These are phyloP conservation scores for Senna siamea DNA, from an alignment of 306 rosid genomes.

Conservation along the genomic window DNA sequence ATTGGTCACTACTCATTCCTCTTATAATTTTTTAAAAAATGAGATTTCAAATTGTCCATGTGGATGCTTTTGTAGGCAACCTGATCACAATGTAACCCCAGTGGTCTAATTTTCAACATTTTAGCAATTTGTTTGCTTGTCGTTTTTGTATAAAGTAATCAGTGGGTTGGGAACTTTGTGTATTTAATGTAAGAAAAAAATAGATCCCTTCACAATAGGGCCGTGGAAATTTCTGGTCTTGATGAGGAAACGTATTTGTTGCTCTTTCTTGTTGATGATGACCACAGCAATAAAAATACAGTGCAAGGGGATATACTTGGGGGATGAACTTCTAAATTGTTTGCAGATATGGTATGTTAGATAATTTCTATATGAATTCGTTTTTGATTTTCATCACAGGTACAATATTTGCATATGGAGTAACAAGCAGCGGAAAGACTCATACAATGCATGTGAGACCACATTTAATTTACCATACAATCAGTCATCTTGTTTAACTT, in stretches of 20 bases:
- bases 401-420: constrained; percentile 97
- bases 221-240: constrained; percentile 33
- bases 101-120: constrained; percentile 30
- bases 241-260: constrained; percentile 32
- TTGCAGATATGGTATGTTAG: constrained; percentile 34
- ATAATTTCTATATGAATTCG: constrained; percentile 28
- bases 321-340: constrained; percentile 35
- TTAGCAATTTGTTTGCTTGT: constrained; percentile 6
- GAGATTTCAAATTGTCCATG: constrained; percentile 22
- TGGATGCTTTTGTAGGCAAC: constrained; percentile 20
- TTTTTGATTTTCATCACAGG: constrained; percentile 59
- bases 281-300: constrained; percentile 23
- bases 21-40: constrained; percentile 20
- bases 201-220: constrained; percentile 17
- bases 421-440: constrained; percentile 99
- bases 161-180: constrained; percentile 32
- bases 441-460: constrained; percentile 98
- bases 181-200: constrained; percentile 30
- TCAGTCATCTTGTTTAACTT: constrained; percentile 30
- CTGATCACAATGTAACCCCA: constrained; percentile 26
- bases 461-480: constrained; percentile 11
- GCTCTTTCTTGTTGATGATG: constrained; percentile 33
- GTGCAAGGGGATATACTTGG: constrained; percentile 21
- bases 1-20: constrained; percentile 20
- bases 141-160: constrained; percentile 33